phyloP scores from a whole-genome alignment of 148 eudicot species.

The Vaccinium darrowii region DNA sequence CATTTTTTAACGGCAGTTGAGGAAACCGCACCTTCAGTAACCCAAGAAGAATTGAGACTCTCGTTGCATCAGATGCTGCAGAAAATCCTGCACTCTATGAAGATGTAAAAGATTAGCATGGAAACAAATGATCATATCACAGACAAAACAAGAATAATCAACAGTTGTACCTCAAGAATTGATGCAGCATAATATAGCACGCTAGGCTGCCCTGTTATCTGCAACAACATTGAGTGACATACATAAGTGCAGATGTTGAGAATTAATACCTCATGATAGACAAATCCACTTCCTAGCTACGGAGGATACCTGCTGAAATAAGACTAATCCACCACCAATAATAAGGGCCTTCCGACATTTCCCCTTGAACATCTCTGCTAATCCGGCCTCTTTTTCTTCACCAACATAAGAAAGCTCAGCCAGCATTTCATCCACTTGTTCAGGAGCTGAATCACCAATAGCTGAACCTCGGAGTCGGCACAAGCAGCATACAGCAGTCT shows the following conservation, averaged over 20 bases:
- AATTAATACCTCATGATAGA: slow-evolving; percentile 5
- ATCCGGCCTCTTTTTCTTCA: slow-evolving; percentile 50
- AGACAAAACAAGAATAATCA: slow-evolving; percentile 4
- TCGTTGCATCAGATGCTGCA: slow-evolving; percentile 92
- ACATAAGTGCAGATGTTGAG: slow-evolving; percentile 10
- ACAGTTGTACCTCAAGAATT: slow-evolving; percentile 64
- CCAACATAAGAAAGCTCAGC: slow-evolving; percentile 66
- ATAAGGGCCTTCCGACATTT: slow-evolving; percentile 84
- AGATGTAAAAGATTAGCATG: slow-evolving; percentile 17
- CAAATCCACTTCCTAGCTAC: not conserved
- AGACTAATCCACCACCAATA: slow-evolving; percentile 86
- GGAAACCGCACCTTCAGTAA: slow-evolving; percentile 59
- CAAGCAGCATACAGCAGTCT: slow-evolving; percentile 63
- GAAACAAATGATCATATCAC: slow-evolving; percentile 1
- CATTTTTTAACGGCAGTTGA: slow-evolving; percentile 4
- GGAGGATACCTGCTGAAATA: slow-evolving; percentile 81
- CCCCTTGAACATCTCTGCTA: slow-evolving; percentile 77
- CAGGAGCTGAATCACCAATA: slow-evolving; percentile 53
- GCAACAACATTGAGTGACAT: slow-evolving; percentile 21
- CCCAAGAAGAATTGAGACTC: slow-evolving; percentile 91
- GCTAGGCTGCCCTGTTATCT: slow-evolving; percentile 99
- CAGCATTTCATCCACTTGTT: slow-evolving; percentile 79
- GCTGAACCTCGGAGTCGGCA: slow-evolving; percentile 76
- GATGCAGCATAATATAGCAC: slow-evolving; percentile 92
- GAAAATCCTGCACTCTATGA: slow-evolving; percentile 94